A percentile compares a stretch with the other conserved stretches of the same genome.
Conservation (phyloP, 371 early-diverging fungal species). For the Paraphysoderma sedebokerense region DNA sequence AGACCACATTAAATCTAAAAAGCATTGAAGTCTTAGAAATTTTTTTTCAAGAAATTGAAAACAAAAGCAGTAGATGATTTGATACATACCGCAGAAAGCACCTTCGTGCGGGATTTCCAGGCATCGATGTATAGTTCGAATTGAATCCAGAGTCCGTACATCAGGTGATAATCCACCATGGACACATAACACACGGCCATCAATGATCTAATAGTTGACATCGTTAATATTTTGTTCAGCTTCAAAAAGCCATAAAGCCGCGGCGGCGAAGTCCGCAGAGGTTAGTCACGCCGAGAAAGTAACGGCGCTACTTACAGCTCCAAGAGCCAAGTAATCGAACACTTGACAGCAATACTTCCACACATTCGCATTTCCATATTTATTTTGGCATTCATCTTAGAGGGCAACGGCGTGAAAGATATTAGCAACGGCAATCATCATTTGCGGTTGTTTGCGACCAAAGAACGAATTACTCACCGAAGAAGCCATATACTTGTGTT, state of each 20-base stretch:
- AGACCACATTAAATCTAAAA: slow-evolving; percentile 89
- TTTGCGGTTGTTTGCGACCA: neutral
- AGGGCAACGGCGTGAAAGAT: slow-evolving; percentile 4
- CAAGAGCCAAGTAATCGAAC: slow-evolving; percentile 96
- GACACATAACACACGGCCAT: slow-evolving; percentile 88
- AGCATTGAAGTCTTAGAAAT: neutral
- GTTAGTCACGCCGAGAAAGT: neutral
- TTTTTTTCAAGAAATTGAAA: neutral
- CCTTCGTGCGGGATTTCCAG: slow-evolving; percentile 99
- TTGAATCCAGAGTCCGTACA: slow-evolving; percentile 91
- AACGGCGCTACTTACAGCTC: slow-evolving; percentile 50
- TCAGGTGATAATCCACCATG: slow-evolving; percentile 99
- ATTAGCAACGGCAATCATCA: neutral
- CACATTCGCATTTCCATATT: slow-evolving; percentile 94
- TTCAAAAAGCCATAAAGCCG: neutral
- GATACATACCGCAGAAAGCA: slow-evolving; percentile 68
- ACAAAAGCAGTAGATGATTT: slow-evolving; percentile 2
- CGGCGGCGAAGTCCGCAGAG: neutral
- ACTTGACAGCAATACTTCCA: slow-evolving; percentile 98
- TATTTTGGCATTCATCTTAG: slow-evolving; percentile 87
- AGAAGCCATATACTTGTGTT: slow-evolving; percentile 99
- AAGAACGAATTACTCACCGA: slow-evolving; percentile 31
- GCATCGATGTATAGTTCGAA: slow-evolving; percentile 88
- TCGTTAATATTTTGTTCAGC: neutral
- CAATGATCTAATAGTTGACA: slow-evolving; percentile 39